Evolutionary conservation across 2,329 filamentous ascomycete genomes (phyloP).

Genomic region (Lojkania enalia): DNA sequence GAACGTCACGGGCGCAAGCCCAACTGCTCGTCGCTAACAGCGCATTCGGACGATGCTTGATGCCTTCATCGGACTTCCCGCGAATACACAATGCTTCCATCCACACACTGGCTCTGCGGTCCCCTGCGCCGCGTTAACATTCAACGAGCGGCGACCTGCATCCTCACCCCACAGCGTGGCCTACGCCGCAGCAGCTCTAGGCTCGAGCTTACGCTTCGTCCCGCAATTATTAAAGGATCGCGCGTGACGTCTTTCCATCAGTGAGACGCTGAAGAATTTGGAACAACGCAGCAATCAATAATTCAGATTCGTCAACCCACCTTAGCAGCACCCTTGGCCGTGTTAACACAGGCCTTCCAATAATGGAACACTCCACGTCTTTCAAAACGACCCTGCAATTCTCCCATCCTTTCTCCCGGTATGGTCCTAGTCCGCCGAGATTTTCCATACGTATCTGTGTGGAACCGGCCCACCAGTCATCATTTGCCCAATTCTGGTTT

Average conservation of each 20-base stretch:
- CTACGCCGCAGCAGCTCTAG: background rate
- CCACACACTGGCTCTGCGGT: background rate
- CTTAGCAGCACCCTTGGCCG: background rate
- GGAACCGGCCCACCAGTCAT: too few species aligned
- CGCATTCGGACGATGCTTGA: too few species aligned
- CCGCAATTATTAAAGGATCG: background rate
- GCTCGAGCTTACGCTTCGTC: background rate
- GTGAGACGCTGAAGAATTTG: background rate
- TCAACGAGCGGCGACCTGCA: background rate
- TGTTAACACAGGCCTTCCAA: background rate
- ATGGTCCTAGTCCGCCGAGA: too few species aligned
- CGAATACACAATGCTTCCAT: background rate
- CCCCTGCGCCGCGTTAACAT: background rate
- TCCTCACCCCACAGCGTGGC: constrained; percentile 3
- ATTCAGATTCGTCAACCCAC: background rate
- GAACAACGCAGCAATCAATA: background rate
- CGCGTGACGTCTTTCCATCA: background rate
- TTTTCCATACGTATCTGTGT: too few species aligned
- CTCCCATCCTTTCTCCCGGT: background rate
- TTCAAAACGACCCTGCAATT: background rate
- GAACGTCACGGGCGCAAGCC: too few species aligned
- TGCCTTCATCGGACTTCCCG: too few species aligned
- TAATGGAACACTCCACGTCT: background rate
- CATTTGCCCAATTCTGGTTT: too few species aligned
- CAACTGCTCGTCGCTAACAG: too few species aligned